A percentile compares a stretch with the other conserved stretches of the same genome.
phyloP scores from a whole-genome alignment of 2,329 filamentous ascomycete genomes.

The Colletotrichum spinosum region DNA sequence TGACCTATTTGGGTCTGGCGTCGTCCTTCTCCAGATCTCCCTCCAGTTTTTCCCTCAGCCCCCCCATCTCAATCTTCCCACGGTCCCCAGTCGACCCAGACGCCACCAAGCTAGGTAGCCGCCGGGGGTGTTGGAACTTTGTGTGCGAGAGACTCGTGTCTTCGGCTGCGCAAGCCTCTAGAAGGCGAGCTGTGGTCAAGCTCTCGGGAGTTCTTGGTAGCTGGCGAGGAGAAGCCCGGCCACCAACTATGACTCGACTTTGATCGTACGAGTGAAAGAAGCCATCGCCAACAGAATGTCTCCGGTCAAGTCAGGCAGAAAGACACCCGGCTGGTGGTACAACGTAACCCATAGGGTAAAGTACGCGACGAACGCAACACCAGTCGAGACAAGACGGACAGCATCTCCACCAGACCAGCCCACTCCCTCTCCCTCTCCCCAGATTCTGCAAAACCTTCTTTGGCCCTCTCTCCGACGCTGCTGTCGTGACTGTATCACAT shows the following conservation, averaged over 20 bases:
- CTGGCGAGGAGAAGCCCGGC: neutral
- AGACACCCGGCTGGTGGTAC: no score
- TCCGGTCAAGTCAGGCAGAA: neutral
- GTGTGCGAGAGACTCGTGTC: conserved; percentile 19
- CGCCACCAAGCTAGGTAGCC: conserved; percentile 10
- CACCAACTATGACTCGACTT: conserved; percentile 6
- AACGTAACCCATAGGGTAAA: no score
- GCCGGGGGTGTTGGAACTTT: no score
- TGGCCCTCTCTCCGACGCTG: conserved; percentile 9
- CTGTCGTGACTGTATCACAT: neutral
- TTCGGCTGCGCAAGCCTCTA: conserved; percentile 6
- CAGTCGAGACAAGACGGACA: conserved; percentile 30
- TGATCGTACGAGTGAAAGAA: conserved; percentile 2
- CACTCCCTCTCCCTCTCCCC: conserved; percentile 28
- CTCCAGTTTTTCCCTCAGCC: conserved; percentile 15
- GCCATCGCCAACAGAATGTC: conserved; percentile 15
- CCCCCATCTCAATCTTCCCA: conserved; percentile 4
- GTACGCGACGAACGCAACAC: neutral
- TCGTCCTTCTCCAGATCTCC: conserved; percentile 28
- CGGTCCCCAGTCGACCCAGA: conserved; percentile 9
- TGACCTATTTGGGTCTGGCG: conserved; percentile 18
- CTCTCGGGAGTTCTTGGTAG: neutral
- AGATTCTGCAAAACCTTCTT: conserved; percentile 32
- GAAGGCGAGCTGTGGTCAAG: neutral
- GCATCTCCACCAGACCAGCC: conserved; percentile 34